A percentile compares a stretch with the other conserved stretches of the same genome.
These are phyloP conservation scores for Erucastrum elatum DNA, from an alignment of 345 rosid genomes.

Conservation along the genomic window DNA sequence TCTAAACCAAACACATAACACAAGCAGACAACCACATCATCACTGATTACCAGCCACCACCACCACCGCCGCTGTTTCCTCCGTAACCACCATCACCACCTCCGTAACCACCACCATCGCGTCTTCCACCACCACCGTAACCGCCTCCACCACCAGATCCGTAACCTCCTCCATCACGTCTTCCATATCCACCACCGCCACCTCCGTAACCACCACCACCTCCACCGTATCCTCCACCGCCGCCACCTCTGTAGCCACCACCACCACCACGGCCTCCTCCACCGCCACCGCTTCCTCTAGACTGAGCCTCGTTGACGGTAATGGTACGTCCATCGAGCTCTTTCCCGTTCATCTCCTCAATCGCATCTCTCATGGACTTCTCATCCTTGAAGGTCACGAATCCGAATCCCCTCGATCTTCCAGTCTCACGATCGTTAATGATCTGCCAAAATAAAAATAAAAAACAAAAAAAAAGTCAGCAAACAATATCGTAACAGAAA, in stretches of 20 bases:
- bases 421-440: constrained; percentile 88
- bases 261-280: constrained; percentile 49
- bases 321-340: constrained; percentile 77
- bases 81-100: constrained; percentile 16
- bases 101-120: constrained; percentile 38
- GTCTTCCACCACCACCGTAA: neutral
- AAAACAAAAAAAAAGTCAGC: neutral
- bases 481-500: neutral
- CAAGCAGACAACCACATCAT: neutral
- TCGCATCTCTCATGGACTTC: constrained; percentile 86
- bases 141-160: constrained; percentile 41
- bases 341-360: constrained; percentile 86
- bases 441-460: constrained; percentile 42
- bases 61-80: neutral
- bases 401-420: constrained; percentile 85
- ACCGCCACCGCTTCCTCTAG: constrained; percentile 55
- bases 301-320: constrained; percentile 88
- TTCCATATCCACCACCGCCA: constrained; percentile 37
- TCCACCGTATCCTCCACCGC: constrained; percentile 51
- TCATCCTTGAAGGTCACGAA: constrained; percentile 81
- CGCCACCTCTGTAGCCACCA: constrained; percentile 44
- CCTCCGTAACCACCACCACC: constrained; percentile 39
- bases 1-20: neutral
- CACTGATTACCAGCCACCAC: neutral
- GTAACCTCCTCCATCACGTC: constrained; percentile 38